A percentile compares a stretch with the other conserved stretches of the same genome.
phyloP scores from a whole-genome alignment of 1,139 yeast genomes.

The Williopsis jadinii region DNA sequence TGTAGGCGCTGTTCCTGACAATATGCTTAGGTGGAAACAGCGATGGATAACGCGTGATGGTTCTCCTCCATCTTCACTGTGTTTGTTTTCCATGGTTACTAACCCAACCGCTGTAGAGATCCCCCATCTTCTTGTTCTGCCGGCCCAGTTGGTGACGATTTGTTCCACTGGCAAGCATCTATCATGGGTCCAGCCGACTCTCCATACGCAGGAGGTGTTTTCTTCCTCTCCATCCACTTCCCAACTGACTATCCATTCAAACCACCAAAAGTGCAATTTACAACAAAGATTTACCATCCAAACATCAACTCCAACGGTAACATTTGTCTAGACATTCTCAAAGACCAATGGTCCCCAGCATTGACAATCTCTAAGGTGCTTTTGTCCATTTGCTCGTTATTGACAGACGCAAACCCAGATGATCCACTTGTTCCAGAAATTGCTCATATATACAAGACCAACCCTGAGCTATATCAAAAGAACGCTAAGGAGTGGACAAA shows the following conservation, averaged over 20 bases:
- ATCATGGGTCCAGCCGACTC: conserved; percentile 95
- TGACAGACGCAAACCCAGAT: conserved; percentile 97
- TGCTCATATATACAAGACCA: conserved; percentile 94
- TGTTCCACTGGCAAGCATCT: conserved; percentile 96
- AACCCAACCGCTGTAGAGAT: conserved; percentile 45
- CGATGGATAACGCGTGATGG: too few relatives aligned
- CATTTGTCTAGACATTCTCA: conserved; percentile 77
- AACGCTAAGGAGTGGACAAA: conserved; percentile 99
- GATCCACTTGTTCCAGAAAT: conserved; percentile 99
- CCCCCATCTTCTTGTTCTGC: conserved; percentile 99
- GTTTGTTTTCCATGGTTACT: too few relatives aligned
- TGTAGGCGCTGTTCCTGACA: too few relatives aligned
- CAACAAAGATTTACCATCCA: conserved; percentile 88
- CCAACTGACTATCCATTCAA: conserved; percentile 94
- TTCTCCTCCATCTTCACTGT: too few relatives aligned
- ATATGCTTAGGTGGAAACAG: too few relatives aligned
- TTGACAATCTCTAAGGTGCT: conserved; percentile 84
- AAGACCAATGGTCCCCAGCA: conserved; percentile 92
- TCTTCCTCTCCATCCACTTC: conserved; percentile 85
- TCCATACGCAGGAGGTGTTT: conserved; percentile 91
- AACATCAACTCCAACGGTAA: conserved; percentile 85
- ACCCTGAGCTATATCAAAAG: conserved; percentile 89
- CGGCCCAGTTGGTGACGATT: conserved; percentile 96
- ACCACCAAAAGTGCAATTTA: conserved; percentile 88
- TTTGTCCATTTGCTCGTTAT: conserved; percentile 80